These are phyloP conservation scores for Linum lewisii DNA, from an alignment of 345 rosid genomes.

Conservation along the genomic window DNA sequence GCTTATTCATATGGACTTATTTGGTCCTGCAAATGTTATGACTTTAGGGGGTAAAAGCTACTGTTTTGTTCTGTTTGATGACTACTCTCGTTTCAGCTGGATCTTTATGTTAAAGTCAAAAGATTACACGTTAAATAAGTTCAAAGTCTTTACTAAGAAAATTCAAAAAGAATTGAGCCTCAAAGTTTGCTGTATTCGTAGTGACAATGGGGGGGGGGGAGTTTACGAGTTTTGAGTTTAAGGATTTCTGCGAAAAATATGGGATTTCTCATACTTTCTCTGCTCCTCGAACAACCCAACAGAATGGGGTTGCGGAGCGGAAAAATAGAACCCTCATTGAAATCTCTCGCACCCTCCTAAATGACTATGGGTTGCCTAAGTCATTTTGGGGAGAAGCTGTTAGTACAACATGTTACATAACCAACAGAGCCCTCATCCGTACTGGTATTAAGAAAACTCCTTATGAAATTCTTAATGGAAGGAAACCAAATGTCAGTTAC, in stretches of 20 bases:
- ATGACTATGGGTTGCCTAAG: too few relatives aligned
- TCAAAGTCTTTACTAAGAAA: too few relatives aligned
- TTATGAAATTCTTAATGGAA: not conserved
- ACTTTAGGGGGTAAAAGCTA: not conserved
- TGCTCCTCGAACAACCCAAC: not conserved
- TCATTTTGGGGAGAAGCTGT: not conserved
- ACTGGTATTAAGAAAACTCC: not conserved
- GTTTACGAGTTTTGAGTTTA: not conserved
- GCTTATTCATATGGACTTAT: not conserved
- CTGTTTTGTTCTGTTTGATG: not conserved
- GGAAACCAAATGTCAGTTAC: not conserved
- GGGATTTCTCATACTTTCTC: not conserved
- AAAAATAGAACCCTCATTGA: not conserved
- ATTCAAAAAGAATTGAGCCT: too few relatives aligned
- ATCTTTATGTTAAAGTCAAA: not conserved
- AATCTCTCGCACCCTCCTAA: not conserved
- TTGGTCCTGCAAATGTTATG: not conserved
- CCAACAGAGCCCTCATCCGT: not conserved
- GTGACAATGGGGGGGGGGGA: not conserved
- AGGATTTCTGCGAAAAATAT: not conserved
- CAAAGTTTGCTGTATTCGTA: not conserved
- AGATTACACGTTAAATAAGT: not conserved
- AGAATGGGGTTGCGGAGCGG: not conserved
- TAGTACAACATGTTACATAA: not conserved
- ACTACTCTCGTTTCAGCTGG: not conserved